Evolutionary conservation across 2,329 filamentous ascomycete species (phyloP), one percentile per base, ranked within the genome.

Genomic region (Sarocladiaceae sp.): DNA sequence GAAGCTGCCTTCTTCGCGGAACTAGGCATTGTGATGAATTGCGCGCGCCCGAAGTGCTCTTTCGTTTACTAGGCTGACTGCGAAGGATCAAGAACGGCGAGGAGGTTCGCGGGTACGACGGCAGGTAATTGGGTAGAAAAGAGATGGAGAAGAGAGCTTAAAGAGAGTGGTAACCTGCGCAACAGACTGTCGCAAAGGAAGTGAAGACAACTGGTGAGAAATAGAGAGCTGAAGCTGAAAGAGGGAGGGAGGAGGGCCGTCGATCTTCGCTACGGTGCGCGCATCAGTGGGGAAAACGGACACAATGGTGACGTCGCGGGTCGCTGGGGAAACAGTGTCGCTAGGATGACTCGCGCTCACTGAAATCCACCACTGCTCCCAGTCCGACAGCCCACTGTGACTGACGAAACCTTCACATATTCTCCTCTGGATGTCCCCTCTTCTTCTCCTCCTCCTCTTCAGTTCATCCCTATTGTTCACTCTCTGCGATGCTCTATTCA

Each of bases 291-390:
- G 42, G 42, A 34, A 44, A 44, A 12, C 31, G 13, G 27, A 20
- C 29, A 34, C 21, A 18, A 41, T 29, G 37, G 55, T 58, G 56
- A 58, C 55, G 55, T 55, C 49, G 49, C 33, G 41, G 45, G 55
- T 58, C 55, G 56, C 55, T 54, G 46, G 52, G 55, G 55, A 56
- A 59, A 59, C 56, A 20, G 40, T 32, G 4, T 32, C 19, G n/a
- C 34, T 39, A 6, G 10, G 33, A 35, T 35, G 33, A 35, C 33
- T 35, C 18, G 33, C 7, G 33, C 12, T 19, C 33, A 20, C 6
- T 20, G n/a, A n/a, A 12, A 33, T 15, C 31, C 31, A n/a, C 31
- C 16, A 33, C 13, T 12, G 31, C 31, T 33, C 6, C 15, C 24
- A 12, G 6, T 29, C 39, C 5, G 20, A 6, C 20, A 16, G 10